These are phyloP conservation scores for Didymosphaeria variabile DNA, from an alignment of 2,329 filamentous ascomycete species.

Conservation along the genomic window DNA sequence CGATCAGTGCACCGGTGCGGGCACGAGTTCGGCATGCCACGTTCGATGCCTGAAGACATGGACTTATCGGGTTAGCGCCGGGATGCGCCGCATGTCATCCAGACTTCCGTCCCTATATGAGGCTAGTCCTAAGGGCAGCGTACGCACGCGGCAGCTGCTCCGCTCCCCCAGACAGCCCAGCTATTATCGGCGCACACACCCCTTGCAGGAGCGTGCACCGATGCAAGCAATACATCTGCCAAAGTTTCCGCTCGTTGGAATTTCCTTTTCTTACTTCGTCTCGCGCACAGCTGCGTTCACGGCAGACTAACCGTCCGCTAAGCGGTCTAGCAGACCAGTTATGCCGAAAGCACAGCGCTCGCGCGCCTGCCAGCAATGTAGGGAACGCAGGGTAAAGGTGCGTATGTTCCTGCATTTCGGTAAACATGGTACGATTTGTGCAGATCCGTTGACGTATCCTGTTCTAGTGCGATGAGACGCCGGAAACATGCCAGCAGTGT, in stretches of 20 bases:
- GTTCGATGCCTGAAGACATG: neutral
- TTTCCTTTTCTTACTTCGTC: slow-evolving; percentile 23
- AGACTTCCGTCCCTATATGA: neutral
- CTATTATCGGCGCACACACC: neutral
- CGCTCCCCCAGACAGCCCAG: slow-evolving; percentile 8
- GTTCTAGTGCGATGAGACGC: slow-evolving; percentile 44
- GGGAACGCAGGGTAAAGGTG: slow-evolving; percentile 48
- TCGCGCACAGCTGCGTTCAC: slow-evolving; percentile 4
- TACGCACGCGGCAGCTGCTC: no score
- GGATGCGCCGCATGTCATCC: slow-evolving; percentile 11
- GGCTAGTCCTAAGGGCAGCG: neutral
- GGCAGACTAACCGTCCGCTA: slow-evolving; percentile 1
- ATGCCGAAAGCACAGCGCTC: slow-evolving; percentile 43
- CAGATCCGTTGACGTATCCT: neutral
- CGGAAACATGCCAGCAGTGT: slow-evolving; percentile 40
- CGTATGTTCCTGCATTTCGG: slow-evolving; percentile 8
- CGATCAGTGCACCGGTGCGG: neutral
- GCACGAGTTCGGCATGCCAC: neutral
- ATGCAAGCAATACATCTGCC: slow-evolving; percentile 10
- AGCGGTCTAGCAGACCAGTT: neutral
- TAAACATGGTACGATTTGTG: neutral
- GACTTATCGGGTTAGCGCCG: slow-evolving; percentile 1
- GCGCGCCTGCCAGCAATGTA: slow-evolving; percentile 45
- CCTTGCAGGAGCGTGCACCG: slow-evolving; percentile 1
- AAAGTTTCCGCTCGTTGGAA: slow-evolving; percentile 24